phyloP scores from a whole-genome alignment of 2,329 filamentous ascomycete genomes.

The Alternaria tenuissima region DNA sequence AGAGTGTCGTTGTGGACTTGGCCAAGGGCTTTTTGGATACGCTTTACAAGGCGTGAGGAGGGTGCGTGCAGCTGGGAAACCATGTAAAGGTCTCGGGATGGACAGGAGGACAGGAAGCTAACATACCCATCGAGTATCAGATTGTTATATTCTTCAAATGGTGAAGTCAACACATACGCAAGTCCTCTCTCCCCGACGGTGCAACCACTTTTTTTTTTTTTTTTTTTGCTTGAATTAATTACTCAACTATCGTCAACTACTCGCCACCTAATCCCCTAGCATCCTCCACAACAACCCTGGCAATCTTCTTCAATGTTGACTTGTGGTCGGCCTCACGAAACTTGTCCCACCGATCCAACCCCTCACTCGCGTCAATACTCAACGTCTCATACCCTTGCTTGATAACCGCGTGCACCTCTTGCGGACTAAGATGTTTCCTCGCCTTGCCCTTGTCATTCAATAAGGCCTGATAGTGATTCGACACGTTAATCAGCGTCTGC shows the following conservation, averaged over 20 bases:
- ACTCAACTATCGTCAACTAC: slow-evolving; percentile 10
- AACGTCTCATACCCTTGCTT: slow-evolving; percentile 96
- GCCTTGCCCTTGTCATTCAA: slow-evolving; percentile 65
- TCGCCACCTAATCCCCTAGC: slow-evolving; percentile 59
- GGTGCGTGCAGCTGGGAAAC: not conserved
- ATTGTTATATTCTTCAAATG: too few species aligned
- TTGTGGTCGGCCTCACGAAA: slow-evolving; percentile 90
- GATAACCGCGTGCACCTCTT: slow-evolving; percentile 88
- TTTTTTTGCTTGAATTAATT: too few species aligned
- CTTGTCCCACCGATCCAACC: slow-evolving; percentile 82
- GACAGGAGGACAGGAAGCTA: not conserved
- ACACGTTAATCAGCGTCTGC: slow-evolving; percentile 82
- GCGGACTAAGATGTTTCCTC: slow-evolving; percentile 75
- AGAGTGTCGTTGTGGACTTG: slow-evolving; percentile 90
- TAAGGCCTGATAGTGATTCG: slow-evolving; percentile 85
- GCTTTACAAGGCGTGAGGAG: slow-evolving; percentile 79
- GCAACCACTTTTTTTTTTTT: too few species aligned
- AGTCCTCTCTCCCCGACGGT: too few species aligned
- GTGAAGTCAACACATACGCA: too few species aligned
- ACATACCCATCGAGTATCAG: too few species aligned
- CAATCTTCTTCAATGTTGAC: slow-evolving; percentile 84
- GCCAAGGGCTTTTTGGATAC: slow-evolving; percentile 92
- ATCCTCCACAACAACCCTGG: slow-evolving; percentile 78
- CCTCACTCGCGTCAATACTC: slow-evolving; percentile 88
- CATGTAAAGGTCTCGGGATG: not conserved